phyloP scores from a whole-genome alignment of 2,329 filamentous ascomycete species.

The Lachnellula subtilissima region DNA sequence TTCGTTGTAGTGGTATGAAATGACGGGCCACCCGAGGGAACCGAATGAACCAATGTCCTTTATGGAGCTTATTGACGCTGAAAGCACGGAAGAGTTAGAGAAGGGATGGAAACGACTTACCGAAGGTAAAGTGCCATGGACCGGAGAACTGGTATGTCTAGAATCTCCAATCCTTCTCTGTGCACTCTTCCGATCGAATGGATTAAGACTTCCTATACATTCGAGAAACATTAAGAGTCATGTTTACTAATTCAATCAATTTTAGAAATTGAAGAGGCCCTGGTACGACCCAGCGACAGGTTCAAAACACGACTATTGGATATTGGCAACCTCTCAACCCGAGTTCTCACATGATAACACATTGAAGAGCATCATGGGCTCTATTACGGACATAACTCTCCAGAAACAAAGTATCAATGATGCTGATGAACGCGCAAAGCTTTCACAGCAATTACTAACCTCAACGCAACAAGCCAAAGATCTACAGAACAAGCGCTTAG shows the following conservation, averaged over 20 bases:
- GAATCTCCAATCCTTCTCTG: background rate
- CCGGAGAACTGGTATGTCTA: slow-evolving; percentile 51
- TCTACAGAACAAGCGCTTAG: slow-evolving; percentile 68
- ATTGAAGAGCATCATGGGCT: slow-evolving; percentile 70
- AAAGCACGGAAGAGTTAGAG: slow-evolving; percentile 54
- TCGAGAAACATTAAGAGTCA: too few relatives aligned
- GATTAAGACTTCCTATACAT: too few relatives aligned
- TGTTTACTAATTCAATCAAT: background rate
- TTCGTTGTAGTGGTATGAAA: slow-evolving; percentile 51
- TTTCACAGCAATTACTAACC: slow-evolving; percentile 67
- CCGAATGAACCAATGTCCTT: slow-evolving; percentile 57
- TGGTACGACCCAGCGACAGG: slow-evolving; percentile 55
- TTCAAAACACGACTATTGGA: slow-evolving; percentile 65
- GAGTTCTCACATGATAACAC: slow-evolving; percentile 59
- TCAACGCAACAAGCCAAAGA: slow-evolving; percentile 56
- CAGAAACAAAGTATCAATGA: slow-evolving; percentile 83
- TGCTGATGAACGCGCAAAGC: slow-evolving; percentile 70
- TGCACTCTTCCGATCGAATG: background rate
- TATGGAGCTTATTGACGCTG: slow-evolving; percentile 64
- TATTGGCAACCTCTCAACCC: slow-evolving; percentile 68
- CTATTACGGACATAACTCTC: slow-evolving; percentile 76
- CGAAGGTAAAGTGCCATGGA: slow-evolving; percentile 57
- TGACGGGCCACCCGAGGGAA: slow-evolving; percentile 61
- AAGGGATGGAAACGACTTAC: slow-evolving; percentile 59
- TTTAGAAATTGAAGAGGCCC: slow-evolving; percentile 51